Evolutionary conservation across 169 alveolate species (phyloP).

Genomic region (Cryptosporidium sp.): DNA sequence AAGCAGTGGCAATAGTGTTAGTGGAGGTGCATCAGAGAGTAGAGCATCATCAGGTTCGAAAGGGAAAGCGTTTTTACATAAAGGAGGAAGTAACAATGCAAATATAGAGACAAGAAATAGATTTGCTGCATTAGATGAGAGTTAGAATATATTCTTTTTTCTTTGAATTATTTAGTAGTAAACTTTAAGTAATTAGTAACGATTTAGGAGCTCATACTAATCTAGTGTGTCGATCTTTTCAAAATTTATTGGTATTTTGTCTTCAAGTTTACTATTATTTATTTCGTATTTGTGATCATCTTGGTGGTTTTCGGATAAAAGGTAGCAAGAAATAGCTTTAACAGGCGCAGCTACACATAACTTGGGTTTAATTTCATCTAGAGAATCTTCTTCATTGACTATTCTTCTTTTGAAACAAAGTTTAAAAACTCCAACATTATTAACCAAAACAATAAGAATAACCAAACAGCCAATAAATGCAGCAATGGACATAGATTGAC

Average conservation of each 20-base stretch:
- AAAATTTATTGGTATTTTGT: background rate
- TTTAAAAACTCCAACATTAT: conserved; percentile 71
- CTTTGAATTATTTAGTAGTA: background rate
- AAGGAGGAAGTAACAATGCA: conserved; percentile 16
- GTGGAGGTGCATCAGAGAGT: background rate
- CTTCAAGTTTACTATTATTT: background rate
- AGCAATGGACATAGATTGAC: conserved; percentile 72
- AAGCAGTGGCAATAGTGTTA: background rate
- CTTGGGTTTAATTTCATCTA: background rate
- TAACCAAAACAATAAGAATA: conserved; percentile 52
- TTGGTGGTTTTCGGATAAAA: conserved; percentile 44
- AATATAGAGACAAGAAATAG: conserved; percentile 62
- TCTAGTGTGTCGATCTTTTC: background rate
- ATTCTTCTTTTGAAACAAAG: conserved; percentile 51
- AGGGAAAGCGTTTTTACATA: conserved; percentile 6
- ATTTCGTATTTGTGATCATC: background rate
- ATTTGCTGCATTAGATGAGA: conserved; percentile 67
- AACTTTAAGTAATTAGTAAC: conserved; percentile 10
- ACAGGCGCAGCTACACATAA: conserved; percentile 60
- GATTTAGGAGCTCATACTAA: background rate
- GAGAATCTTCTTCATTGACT: background rate
- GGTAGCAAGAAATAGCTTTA: conserved; percentile 56
- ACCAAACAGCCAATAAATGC: conserved; percentile 66
- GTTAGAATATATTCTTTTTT: background rate
- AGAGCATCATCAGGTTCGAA: background rate